Percentiles rank a stretch among this genome's conserved stretches.
Conservation (phyloP, 2,329 filamentous ascomycete genomes). For the Alternaria hordeiaustralica region DNA sequence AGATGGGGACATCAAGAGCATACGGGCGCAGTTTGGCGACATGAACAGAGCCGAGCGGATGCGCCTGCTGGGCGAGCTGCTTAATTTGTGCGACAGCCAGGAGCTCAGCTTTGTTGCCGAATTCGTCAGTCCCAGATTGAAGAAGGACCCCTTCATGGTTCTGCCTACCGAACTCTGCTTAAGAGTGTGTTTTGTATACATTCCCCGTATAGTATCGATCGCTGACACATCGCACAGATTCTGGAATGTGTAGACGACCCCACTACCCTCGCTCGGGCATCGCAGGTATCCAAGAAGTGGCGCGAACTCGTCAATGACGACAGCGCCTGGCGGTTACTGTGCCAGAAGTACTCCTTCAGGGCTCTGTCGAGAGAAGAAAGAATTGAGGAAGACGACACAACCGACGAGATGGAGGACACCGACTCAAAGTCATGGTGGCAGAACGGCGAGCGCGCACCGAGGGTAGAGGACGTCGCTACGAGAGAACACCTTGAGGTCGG, state of each 20-base stretch:
- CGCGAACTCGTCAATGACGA: conserved; percentile 92
- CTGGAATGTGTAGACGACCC: conserved; percentile 97
- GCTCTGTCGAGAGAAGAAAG: conserved; percentile 57
- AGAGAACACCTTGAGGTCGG: conserved; percentile 38
- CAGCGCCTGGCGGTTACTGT: conserved; percentile 97
- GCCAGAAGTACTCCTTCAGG: conserved; percentile 91
- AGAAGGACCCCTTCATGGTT: conserved; percentile 93
- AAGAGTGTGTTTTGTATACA: conserved; percentile 64
- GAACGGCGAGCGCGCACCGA: conserved; percentile 33
- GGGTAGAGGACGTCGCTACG: conserved; percentile 32
- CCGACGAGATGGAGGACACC: conserved; percentile 36
- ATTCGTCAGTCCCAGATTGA: conserved; percentile 90
- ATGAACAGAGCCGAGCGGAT: conserved; percentile 79
- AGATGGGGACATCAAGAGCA: conserved; percentile 79
- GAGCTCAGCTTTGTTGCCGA: conserved; percentile 95
- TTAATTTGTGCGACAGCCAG: conserved; percentile 94
- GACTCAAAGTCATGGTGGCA: conserved; percentile 34
- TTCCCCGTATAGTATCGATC: not conserved
- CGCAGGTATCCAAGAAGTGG: conserved; percentile 96
- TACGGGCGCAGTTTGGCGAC: conserved; percentile 79
- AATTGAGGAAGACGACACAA: conserved; percentile 34
- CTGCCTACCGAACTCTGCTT: conserved; percentile 93
- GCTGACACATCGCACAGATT: conserved; percentile 64
- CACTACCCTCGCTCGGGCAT: conserved; percentile 88
- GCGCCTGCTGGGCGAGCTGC: conserved; percentile 81